phyloP scores from a whole-genome alignment of 768 basidiomycete species.

The Xerocomellus chrysenteron region DNA sequence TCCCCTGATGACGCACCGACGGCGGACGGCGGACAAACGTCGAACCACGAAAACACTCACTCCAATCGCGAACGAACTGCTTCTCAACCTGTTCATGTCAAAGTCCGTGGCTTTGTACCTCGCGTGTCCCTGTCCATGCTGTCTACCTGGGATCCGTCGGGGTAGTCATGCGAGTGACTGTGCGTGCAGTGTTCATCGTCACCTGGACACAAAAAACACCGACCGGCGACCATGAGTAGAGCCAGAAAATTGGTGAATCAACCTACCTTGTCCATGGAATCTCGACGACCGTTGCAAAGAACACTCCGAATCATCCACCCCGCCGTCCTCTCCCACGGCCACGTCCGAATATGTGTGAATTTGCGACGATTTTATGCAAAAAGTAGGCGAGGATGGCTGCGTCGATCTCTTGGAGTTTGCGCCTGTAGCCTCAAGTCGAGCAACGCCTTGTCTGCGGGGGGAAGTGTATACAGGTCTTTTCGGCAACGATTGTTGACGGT shows the following conservation, averaged over 20 bases:
- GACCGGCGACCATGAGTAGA: background rate
- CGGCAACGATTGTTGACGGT: conserved; percentile 64
- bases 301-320: conserved; percentile 8
- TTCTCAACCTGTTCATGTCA: conserved; percentile 92
- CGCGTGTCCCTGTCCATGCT: conserved; percentile 11
- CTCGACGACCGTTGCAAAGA: background rate
- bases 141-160: conserved; percentile 17
- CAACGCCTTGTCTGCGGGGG: conserved; percentile 65
- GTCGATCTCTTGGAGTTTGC: conserved; percentile 79
- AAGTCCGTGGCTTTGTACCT: conserved; percentile 58
- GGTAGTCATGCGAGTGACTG: conserved; percentile 34
- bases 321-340: conserved; percentile 12
- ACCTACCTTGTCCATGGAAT: conserved; percentile 12
- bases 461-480: conserved; percentile 74
- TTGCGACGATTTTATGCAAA: conserved; percentile 66
- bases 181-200: conserved; percentile 35
- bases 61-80: conserved; percentile 94
- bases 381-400: conserved; percentile 75
- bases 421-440: conserved; percentile 67
- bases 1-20: conserved; percentile 49
- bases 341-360: conserved; percentile 78
- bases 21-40: background rate
- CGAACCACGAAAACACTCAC: conserved; percentile 34
- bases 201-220: conserved; percentile 8
- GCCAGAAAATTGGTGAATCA: conserved; percentile 8